Evolutionary conservation across 176 grass and related monocot species (phyloP).

Genomic region (Typha latifolia): DNA sequence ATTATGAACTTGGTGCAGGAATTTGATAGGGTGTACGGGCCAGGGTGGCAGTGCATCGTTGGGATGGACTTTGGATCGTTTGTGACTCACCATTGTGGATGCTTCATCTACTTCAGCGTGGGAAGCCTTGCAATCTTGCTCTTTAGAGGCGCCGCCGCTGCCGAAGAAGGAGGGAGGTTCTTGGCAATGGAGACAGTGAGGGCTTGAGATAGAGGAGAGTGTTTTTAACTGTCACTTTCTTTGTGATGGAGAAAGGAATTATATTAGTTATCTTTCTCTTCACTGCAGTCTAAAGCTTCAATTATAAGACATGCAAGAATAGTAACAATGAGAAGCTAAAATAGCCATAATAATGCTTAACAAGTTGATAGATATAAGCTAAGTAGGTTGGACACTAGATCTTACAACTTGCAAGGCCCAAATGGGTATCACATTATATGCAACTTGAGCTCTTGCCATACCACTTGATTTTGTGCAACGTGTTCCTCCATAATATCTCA

Average conservation of each 20-base stretch:
- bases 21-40: slow-evolving; percentile 34
- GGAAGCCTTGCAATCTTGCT: slow-evolving; percentile 54
- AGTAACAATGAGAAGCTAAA: no score
- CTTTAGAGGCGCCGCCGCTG: slow-evolving; percentile 22
- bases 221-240: not conserved
- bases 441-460: no score
- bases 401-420: no score
- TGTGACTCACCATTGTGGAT: slow-evolving; percentile 45
- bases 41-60: slow-evolving; percentile 54
- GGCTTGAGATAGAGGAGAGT: not conserved
- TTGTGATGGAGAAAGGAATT: not conserved
- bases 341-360: no score
- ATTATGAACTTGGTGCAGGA: slow-evolving; percentile 12
- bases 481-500: no score
- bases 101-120: slow-evolving; percentile 63
- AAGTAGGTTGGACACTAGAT: no score
- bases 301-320: no score
- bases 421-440: no score
- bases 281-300: no score
- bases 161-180: not conserved
- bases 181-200: slow-evolving; percentile 12
- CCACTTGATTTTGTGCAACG: no score
- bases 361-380: no score
- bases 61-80: slow-evolving; percentile 54
- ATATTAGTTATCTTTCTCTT: not conserved